Percentiles rank a stretch among this genome's conserved stretches.
These are phyloP conservation scores for Elsinoe batatas DNA, from an alignment of 2,329 filamentous ascomycete genomes.

Conservation along the genomic window DNA sequence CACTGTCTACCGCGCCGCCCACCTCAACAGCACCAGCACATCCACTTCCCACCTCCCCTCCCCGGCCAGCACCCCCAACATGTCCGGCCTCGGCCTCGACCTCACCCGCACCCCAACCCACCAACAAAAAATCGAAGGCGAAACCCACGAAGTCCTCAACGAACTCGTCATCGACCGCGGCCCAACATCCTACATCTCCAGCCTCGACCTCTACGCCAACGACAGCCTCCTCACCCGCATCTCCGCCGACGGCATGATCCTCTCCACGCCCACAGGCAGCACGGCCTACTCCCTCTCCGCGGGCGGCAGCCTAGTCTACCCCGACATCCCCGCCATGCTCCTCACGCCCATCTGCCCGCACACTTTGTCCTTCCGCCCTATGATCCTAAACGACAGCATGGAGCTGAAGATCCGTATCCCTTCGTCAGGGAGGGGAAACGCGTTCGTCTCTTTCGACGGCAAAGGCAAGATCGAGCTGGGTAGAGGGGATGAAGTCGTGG, in stretches of 20 bases:
- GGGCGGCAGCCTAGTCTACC: constrained; percentile 89
- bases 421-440: constrained; percentile 73
- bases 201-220: constrained; percentile 91
- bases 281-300: constrained; percentile 95
- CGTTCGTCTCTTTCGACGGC: constrained; percentile 95
- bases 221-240: constrained; percentile 91
- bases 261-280: constrained; percentile 81
- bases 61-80: constrained; percentile 21
- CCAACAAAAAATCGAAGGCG: constrained; percentile 60
- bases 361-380: constrained; percentile 90
- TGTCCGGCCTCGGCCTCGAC: constrained; percentile 4
- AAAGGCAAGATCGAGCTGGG: constrained; percentile 90
- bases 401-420: constrained; percentile 83
- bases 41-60: constrained; percentile 24
- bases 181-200: constrained; percentile 92
- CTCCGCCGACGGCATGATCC: constrained; percentile 94
- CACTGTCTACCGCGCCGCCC: constrained; percentile 69
- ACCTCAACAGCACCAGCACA: constrained; percentile 24
- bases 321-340: constrained; percentile 91
- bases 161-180: constrained; percentile 97
- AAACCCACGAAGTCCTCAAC: constrained; percentile 96
- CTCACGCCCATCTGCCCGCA: constrained; percentile 97
- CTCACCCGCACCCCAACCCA: constrained; percentile 35
- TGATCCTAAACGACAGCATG: constrained; percentile 94
- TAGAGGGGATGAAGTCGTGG: constrained; percentile 90